phyloP scores from a whole-genome alignment of 2,329 filamentous ascomycete genomes.

The Sodiomyces alkalinus region DNA sequence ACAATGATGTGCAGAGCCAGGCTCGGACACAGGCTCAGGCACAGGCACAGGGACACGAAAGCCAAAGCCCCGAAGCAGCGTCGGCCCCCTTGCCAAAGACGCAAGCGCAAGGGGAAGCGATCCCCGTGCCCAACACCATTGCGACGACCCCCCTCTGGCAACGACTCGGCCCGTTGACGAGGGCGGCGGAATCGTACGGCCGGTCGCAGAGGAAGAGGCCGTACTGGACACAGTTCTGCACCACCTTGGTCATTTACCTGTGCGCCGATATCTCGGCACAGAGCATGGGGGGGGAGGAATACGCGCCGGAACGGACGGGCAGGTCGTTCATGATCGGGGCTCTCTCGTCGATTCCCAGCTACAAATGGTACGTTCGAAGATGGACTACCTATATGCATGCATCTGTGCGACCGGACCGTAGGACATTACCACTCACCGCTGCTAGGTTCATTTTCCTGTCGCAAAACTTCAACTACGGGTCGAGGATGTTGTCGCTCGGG shows the following conservation, averaged over 20 bases:
- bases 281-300: conserved; percentile 43
- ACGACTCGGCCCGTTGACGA: conserved; percentile 40
- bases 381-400: no score
- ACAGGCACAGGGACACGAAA: no score
- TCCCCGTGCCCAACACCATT: conserved; percentile 27
- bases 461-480: conserved; percentile 69
- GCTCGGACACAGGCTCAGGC: no score
- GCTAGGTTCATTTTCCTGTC: conserved; percentile 66
- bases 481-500: conserved; percentile 52
- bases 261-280: conserved; percentile 68
- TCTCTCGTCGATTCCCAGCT: conserved; percentile 59
- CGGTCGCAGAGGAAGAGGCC: conserved; percentile 57
- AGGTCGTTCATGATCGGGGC: conserved; percentile 63
- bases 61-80: conserved; percentile 3
- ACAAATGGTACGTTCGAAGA: conserved; percentile 58
- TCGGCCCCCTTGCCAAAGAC: conserved; percentile 3
- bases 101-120: conserved; percentile 15
- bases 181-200: conserved; percentile 43
- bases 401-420: no score
- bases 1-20: no score
- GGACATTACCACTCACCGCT: no score
- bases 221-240: conserved; percentile 64
- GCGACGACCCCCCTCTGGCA: conserved; percentile 35
- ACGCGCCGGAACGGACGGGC: conserved; percentile 53
- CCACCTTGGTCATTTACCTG: conserved; percentile 63